These are phyloP conservation scores for Clohesyomyces aquaticus DNA, from an alignment of 495 filamentous ascomycete genomes.

Conservation along the genomic window DNA sequence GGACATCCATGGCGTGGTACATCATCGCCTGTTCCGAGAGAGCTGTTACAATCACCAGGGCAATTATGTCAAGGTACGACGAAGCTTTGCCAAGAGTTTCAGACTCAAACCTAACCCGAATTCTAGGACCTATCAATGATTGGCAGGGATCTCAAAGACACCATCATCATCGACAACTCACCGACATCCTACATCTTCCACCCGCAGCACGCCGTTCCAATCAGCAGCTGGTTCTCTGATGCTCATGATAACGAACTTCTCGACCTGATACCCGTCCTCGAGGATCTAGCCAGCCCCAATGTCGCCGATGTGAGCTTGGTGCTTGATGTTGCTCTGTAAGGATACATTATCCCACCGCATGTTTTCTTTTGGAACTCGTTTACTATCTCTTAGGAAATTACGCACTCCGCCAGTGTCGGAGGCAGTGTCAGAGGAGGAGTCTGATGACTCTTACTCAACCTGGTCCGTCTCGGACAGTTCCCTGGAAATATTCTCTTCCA, in stretches of 20 bases:
- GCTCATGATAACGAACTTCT: slow-evolving; percentile 99
- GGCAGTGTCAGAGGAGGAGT: background rate
- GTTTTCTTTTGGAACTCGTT: slow-evolving; percentile 2
- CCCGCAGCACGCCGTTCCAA: slow-evolving; percentile 97
- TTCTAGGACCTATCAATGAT: slow-evolving; percentile 88
- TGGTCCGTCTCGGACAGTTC: background rate
- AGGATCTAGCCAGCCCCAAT: slow-evolving; percentile 85
- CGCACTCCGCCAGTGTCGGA: background rate
- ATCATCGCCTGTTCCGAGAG: slow-evolving; percentile 94
- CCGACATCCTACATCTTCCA: slow-evolving; percentile 99
- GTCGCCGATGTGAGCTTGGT: slow-evolving; percentile 97
- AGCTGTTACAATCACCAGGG: slow-evolving; percentile 99
- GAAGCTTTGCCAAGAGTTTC: slow-evolving; percentile 19
- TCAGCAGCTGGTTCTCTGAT: slow-evolving; percentile 99
- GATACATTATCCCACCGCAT: background rate
- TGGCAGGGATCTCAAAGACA: slow-evolving; percentile 92
- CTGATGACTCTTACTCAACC: background rate
- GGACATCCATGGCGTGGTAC: slow-evolving; percentile 95
- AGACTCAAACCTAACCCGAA: background rate
- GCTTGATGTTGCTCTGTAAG: slow-evolving; percentile 87
- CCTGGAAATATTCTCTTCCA: slow-evolving; percentile 14
- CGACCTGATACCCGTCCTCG: slow-evolving; percentile 96
- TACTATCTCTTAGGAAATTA: background rate
- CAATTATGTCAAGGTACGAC: slow-evolving; percentile 88
- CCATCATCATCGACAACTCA: slow-evolving; percentile 99